These are phyloP conservation scores for Dendrobium chrysotoxum DNA, from an alignment of 106 monocot species.

Conservation along the genomic window DNA sequence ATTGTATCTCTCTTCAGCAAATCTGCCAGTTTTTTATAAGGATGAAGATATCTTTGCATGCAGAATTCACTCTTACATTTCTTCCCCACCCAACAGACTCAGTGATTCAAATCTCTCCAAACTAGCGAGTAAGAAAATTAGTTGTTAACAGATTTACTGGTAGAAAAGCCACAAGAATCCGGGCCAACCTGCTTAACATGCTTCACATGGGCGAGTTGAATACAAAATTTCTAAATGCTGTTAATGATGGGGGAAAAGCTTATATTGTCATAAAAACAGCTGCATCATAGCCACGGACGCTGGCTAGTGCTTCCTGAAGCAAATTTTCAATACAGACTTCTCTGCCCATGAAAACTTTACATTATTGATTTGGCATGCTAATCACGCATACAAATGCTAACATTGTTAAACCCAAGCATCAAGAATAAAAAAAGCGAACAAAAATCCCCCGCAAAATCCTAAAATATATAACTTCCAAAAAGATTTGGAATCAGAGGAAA, in stretches of 20 bases:
- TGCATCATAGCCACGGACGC: background rate
- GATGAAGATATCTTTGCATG: background rate
- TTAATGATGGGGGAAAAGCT: no score
- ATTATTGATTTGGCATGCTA: background rate
- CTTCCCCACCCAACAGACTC: background rate
- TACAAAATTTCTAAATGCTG: background rate
- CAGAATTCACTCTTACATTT: background rate
- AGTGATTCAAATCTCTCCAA: background rate
- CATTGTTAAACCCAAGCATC: background rate
- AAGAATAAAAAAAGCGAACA: background rate
- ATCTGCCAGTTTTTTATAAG: background rate
- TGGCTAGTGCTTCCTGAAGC: background rate
- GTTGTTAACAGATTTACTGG: background rate
- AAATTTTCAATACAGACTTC: background rate
- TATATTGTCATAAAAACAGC: background rate
- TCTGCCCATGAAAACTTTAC: background rate
- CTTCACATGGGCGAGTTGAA: background rate
- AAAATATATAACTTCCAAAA: background rate
- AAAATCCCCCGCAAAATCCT: background rate
- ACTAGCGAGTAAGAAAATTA: background rate
- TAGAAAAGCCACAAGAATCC: background rate
- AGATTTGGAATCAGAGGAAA: background rate
- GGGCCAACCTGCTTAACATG: background rate
- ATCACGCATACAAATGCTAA: background rate
- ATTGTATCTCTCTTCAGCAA: background rate